phyloP scores from a whole-genome alignment of 805 yeast genomes.

The Torulaspora microellipsoides region DNA sequence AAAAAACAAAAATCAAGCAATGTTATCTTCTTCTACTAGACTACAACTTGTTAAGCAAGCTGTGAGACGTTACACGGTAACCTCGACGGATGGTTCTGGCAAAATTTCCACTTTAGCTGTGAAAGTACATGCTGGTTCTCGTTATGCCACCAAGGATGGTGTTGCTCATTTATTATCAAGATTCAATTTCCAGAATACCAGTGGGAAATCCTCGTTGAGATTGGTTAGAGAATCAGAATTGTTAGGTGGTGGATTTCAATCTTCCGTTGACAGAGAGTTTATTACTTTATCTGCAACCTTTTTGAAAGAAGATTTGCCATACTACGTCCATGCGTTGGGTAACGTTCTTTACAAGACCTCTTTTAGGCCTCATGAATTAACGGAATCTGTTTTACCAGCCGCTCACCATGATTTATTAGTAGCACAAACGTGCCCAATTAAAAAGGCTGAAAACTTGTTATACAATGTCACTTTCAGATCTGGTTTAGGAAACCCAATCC shows the following conservation, averaged over 20 bases:
- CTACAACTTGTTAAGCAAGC: conserved; percentile 24
- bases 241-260: conserved; percentile 74
- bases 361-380: conserved; percentile 78
- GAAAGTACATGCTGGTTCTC: conserved; percentile 82
- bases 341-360: conserved; percentile 64
- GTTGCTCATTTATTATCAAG: conserved; percentile 79
- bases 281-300: conserved; percentile 76
- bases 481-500: conserved; percentile 82
- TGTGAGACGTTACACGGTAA: conserved; percentile 39
- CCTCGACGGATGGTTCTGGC: conserved; percentile 56
- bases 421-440: conserved; percentile 48
- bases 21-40: conserved; percentile 12
- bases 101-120: conserved; percentile 73
- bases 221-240: conserved; percentile 92
- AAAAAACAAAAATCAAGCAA: no score
- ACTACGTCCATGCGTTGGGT: conserved; percentile 80
- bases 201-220: conserved; percentile 81
- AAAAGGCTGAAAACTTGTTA: conserved; percentile 69
- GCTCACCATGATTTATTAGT: conserved; percentile 59
- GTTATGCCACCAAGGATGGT: conserved; percentile 67
- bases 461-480: conserved; percentile 78
- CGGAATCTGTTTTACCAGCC: conserved; percentile 77
- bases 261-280: conserved; percentile 77
- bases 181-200: conserved; percentile 79
- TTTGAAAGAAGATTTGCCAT: conserved; percentile 85